phyloP scores from a whole-genome alignment of 345 rosid genomes.

The Eucalyptus globulus region DNA sequence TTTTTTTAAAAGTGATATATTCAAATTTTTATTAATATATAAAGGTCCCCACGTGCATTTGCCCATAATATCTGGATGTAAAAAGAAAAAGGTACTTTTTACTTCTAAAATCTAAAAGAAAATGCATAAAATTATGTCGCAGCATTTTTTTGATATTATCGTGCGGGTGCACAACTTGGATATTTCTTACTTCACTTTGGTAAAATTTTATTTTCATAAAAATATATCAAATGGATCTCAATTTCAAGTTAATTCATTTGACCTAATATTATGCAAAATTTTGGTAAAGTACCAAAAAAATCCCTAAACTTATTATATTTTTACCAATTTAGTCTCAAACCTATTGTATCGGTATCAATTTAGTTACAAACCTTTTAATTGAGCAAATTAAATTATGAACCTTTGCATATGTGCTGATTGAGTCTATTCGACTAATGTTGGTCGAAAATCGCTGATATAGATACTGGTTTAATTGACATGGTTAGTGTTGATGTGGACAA shows the following conservation, averaged over 20 bases:
- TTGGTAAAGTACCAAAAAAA: not conserved
- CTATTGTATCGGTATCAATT: too few species aligned
- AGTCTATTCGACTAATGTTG: too few species aligned
- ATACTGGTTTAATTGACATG: too few species aligned
- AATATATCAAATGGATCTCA: not conserved
- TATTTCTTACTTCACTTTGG: not conserved
- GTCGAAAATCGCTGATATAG: fast-evolving
- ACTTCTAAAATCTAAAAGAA: not conserved
- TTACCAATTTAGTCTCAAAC: too few species aligned
- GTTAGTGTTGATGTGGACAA: fast-evolving
- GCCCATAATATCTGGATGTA: not conserved
- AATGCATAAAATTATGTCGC: not conserved
- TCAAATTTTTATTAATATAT: not conserved
- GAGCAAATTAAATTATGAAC: too few species aligned
- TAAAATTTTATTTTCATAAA: not conserved
- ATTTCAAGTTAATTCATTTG: not conserved
- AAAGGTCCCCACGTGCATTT: not conserved
- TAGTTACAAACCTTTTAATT: fast-evolving
- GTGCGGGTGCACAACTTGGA: not conserved
- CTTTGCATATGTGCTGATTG: too few species aligned
- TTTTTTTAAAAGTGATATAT: not conserved
- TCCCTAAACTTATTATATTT: too few species aligned
- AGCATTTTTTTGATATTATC: not conserved
- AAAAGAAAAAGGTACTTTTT: not conserved
- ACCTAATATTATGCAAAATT: not conserved